Conservation (phyloP, 2,329 filamentous ascomycete species). For the Endothia cerciana region DNA sequence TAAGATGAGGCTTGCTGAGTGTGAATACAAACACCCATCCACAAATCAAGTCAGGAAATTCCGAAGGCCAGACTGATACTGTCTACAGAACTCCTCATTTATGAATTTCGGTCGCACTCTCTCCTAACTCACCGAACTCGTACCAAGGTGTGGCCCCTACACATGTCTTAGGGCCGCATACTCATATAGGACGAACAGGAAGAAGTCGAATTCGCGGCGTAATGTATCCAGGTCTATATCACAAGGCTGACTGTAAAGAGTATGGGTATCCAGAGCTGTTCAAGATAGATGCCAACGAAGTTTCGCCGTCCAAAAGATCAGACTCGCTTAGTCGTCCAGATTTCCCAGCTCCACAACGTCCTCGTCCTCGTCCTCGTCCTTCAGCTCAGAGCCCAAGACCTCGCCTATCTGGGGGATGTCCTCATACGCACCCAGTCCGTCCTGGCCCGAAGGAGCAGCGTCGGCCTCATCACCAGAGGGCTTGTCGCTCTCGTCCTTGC, state of each 20-base stretch:
- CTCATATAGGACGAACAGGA: neutral
- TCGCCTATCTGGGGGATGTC: conserved; percentile 36
- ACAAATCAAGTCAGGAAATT: neutral
- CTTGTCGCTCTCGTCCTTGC: conserved; percentile 59
- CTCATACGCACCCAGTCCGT: conserved; percentile 35
- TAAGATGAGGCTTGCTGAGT: neutral
- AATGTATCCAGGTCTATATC: neutral
- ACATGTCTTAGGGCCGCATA: neutral
- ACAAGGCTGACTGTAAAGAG: neutral
- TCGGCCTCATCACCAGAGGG: conserved; percentile 2
- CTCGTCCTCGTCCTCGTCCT: conserved; percentile 34
- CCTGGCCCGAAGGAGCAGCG: conserved; percentile 28
- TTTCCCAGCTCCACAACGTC: conserved; percentile 34
- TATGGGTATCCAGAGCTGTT: neutral
- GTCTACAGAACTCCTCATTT: neutral
- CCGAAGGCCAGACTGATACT: neutral
- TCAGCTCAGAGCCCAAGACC: conserved; percentile 13
- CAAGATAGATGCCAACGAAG: neutral
- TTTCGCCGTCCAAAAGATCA: neutral
- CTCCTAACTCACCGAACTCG: neutral
- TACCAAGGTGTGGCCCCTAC: neutral
- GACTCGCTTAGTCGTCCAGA: conserved; percentile 17
- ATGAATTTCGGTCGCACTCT: neutral
- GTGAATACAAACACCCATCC: neutral
- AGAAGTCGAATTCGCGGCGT: neutral